Percentiles rank a stretch among this genome's conserved stretches.
Conservation (phyloP, 116 monocot species). For the Cymodocea nodosa region DNA sequence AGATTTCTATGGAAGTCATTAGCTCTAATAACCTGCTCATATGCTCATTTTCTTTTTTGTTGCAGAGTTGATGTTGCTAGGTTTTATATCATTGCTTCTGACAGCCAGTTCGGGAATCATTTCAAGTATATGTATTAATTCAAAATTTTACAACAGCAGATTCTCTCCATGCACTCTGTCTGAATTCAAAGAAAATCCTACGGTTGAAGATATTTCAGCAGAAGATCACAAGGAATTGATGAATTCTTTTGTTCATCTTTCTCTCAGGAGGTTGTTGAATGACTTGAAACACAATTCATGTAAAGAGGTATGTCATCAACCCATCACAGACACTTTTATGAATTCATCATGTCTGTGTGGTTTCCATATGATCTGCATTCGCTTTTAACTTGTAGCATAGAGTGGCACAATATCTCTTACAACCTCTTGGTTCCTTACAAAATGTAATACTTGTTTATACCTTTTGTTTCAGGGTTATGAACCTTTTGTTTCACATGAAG, state of each 20-base stretch:
- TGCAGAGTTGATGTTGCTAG: slow-evolving; percentile 90
- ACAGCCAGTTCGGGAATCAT: slow-evolving; percentile 79
- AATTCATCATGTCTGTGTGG: not conserved
- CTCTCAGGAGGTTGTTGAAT: slow-evolving; percentile 33
- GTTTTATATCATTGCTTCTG: slow-evolving; percentile 87
- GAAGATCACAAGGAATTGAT: slow-evolving; percentile 19
- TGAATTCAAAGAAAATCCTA: slow-evolving; percentile 35
- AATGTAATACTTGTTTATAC: not conserved
- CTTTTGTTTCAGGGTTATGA: slow-evolving; percentile 60
- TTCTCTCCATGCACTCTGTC: slow-evolving; percentile 71
- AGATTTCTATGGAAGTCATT: not conserved
- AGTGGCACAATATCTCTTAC: no score
- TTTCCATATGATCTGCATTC: no score
- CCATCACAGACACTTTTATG: not conserved
- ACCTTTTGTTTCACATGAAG: slow-evolving; percentile 95
- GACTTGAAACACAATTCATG: slow-evolving; percentile 30
- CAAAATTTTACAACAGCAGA: slow-evolving; percentile 63
- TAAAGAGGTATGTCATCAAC: slow-evolving; percentile 34
- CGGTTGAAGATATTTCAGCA: slow-evolving; percentile 11
- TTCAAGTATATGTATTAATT: slow-evolving; percentile 80
- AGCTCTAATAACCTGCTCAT: not conserved
- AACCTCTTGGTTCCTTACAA: not conserved
- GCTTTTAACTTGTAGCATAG: no score
- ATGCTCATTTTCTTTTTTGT: slow-evolving; percentile 7
- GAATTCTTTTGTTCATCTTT: slow-evolving; percentile 23